phyloP scores from a whole-genome alignment of 257 asterid species.

The Agastache rugosa region DNA sequence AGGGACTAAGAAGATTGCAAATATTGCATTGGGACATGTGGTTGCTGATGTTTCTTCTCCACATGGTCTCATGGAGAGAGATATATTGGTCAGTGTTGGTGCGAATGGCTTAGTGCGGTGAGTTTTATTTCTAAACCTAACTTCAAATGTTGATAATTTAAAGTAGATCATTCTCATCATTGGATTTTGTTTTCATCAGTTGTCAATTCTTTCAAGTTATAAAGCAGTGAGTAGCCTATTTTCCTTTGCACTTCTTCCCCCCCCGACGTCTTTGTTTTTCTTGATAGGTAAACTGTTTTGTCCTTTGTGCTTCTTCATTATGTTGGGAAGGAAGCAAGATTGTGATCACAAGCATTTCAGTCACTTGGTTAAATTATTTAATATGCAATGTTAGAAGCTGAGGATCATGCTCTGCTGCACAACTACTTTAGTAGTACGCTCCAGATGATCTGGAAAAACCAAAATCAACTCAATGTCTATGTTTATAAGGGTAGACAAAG shows the following conservation, averaged over 20 bases:
- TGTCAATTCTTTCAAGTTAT: neutral
- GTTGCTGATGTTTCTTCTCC: slow-evolving; percentile 55
- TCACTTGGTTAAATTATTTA: slow-evolving; percentile 4
- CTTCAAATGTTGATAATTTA: slow-evolving; percentile 2
- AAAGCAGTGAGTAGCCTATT: slow-evolving; percentile 10
- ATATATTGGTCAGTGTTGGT: slow-evolving; percentile 69
- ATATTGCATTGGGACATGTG: slow-evolving; percentile 62
- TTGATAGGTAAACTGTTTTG: neutral
- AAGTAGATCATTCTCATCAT: slow-evolving; percentile 27
- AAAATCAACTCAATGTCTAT: slow-evolving; percentile 5
- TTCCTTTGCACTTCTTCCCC: neutral
- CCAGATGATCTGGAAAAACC: neutral
- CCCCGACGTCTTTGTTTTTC: neutral
- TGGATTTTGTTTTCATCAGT: neutral
- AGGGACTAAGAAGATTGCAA: slow-evolving; percentile 56
- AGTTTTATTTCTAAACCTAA: slow-evolving; percentile 31
- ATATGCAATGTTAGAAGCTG: slow-evolving; percentile 5
- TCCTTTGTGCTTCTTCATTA: neutral
- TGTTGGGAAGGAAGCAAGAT: slow-evolving; percentile 12
- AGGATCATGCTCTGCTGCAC: slow-evolving; percentile 26
- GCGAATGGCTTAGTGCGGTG: slow-evolving; percentile 60
- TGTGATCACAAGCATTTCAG: slow-evolving; percentile 9
- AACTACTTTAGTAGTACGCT: slow-evolving; percentile 1
- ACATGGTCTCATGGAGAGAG: slow-evolving; percentile 56
- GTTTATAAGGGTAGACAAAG: neutral